Evolutionary conservation across 2,329 filamentous ascomycete species (phyloP).

Genomic region (Botrytis byssoidea): DNA sequence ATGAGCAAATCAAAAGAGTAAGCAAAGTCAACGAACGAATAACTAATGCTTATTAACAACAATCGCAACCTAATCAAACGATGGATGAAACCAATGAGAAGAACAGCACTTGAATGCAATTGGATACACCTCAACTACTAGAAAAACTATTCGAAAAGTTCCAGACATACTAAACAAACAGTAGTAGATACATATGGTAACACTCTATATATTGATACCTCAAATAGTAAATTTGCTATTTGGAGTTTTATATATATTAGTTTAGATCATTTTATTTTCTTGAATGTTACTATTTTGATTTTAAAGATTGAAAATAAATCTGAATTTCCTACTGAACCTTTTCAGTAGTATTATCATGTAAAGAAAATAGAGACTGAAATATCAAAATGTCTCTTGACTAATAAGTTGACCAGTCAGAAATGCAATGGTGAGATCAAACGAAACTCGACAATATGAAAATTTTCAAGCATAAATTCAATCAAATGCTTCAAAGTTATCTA

Average conservation of each 20-base stretch:
- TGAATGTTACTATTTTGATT: no score
- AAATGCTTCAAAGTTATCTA: constrained; percentile 1
- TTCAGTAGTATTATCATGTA: no score
- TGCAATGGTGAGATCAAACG: neutral
- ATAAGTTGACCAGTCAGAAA: neutral
- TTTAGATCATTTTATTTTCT: no score
- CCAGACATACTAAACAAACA: neutral
- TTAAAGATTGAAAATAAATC: no score
- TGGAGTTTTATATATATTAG: no score
- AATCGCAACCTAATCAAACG: neutral
- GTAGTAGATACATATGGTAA: no score
- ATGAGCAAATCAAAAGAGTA: neutral
- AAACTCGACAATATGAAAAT: neutral
- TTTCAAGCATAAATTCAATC: neutral
- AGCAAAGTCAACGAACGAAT: neutral
- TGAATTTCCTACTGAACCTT: no score
- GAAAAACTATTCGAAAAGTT: neutral
- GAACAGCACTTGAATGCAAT: neutral
- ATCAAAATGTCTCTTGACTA: neutral
- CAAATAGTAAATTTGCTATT: no score
- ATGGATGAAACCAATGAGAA: neutral
- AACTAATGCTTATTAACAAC: neutral
- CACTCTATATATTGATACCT: no score
- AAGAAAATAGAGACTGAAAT: no score
- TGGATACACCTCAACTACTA: neutral